Evolutionary conservation across 1,284 basidiomycete genomes (phyloP).

Genomic region (Fistulina hepatica): DNA sequence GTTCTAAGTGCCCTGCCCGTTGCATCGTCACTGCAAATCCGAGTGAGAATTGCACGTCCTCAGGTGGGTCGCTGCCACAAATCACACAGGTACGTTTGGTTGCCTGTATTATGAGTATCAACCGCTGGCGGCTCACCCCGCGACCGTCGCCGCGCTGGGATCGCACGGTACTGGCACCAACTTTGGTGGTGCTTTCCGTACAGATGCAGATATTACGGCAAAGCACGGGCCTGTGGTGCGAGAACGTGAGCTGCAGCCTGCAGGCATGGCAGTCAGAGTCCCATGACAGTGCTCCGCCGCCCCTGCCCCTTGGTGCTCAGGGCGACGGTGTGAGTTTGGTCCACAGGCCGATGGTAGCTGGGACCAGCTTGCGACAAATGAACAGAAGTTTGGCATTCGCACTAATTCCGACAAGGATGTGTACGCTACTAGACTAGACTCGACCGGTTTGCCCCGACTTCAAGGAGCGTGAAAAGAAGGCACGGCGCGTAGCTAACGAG

Average conservation of each 20-base stretch:
- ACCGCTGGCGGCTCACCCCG: constrained; percentile 53
- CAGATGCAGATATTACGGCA: constrained; percentile 74
- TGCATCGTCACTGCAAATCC: too few species aligned
- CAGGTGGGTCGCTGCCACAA: too few species aligned
- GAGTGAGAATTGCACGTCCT: too few species aligned
- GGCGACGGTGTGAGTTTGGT: constrained; percentile 65
- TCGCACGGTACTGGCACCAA: constrained; percentile 1
- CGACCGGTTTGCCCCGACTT: constrained; percentile 72
- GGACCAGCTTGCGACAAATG: constrained; percentile 97
- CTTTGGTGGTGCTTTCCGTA: constrained; percentile 60
- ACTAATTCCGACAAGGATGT: constrained; percentile 91
- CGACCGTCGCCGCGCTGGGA: constrained; percentile 15
- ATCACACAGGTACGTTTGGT: too few species aligned
- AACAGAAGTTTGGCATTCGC: constrained; percentile 84
- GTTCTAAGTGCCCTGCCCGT: too few species aligned
- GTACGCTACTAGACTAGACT: constrained; percentile 93
- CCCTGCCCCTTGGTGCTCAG: constrained; percentile 15
- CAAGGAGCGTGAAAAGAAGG: constrained; percentile 82
- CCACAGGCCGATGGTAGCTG: constrained; percentile 45
- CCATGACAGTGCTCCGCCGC: constrained; percentile 19
- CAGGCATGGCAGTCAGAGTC: constrained; percentile 63
- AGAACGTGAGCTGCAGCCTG: constrained; percentile 76
- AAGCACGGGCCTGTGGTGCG: constrained; percentile 23
- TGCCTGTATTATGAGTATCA: constrained; percentile 54
- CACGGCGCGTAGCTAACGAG: constrained; percentile 83